Percentiles rank a stretch among this genome's conserved stretches.
These are phyloP conservation scores for Davidsoniella eucalypti DNA, from an alignment of 2,329 filamentous ascomycete species.

Conservation along the genomic window DNA sequence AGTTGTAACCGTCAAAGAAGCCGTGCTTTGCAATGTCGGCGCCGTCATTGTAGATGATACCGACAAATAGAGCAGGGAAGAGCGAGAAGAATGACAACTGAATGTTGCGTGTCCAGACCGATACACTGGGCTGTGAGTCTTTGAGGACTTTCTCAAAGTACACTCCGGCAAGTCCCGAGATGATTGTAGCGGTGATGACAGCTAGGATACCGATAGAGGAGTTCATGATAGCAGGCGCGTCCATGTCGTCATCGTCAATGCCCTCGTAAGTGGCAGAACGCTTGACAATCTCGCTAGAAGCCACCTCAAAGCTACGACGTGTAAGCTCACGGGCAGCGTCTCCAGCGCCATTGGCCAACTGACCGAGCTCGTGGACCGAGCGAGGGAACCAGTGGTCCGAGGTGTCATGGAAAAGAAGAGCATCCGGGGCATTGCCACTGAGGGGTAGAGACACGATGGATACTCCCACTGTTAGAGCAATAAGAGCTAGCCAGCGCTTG, in stretches of 20 bases:
- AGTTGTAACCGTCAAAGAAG: constrained; percentile 91
- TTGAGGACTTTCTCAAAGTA: constrained; percentile 88
- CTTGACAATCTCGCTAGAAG: constrained; percentile 24
- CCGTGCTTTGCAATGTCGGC: constrained; percentile 66
- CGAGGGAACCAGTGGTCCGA: constrained; percentile 57
- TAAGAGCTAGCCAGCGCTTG: constrained; percentile 64
- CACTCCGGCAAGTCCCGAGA: constrained; percentile 73
- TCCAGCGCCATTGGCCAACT: constrained; percentile 30
- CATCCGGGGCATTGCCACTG: constrained; percentile 33
- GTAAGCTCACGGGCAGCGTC: constrained; percentile 35
- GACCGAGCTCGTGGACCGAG: constrained; percentile 60
- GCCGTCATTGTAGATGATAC: constrained; percentile 76
- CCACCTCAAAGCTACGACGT: constrained; percentile 26
- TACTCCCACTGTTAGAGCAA: constrained; percentile 68
- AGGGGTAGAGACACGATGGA: constrained; percentile 70
- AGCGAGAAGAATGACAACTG: constrained; percentile 90
- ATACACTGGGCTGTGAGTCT: constrained; percentile 57
- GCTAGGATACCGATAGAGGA: constrained; percentile 63
- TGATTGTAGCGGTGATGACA: constrained; percentile 58
- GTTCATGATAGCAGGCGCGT: constrained; percentile 23
- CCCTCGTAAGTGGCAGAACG: constrained; percentile 83
- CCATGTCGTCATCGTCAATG: constrained; percentile 50
- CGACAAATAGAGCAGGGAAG: constrained; percentile 73
- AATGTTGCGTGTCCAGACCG: constrained; percentile 87
- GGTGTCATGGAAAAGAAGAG: constrained; percentile 46